Conservation (phyloP, 2,329 filamentous ascomycete genomes). For the Emericellopsis cladophorae region DNA sequence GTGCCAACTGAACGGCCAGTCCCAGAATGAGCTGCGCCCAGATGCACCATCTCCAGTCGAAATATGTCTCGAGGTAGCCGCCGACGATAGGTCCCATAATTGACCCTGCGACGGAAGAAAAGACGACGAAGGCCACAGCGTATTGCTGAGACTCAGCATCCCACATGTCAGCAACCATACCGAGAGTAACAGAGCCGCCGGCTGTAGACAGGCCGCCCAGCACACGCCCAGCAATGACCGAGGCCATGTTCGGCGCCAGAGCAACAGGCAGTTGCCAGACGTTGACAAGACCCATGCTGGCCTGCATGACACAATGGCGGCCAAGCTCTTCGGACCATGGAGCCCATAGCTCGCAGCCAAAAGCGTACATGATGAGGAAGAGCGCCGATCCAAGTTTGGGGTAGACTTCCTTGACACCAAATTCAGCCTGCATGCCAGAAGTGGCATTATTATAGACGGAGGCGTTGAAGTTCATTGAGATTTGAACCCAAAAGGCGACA, state of each 20-base stretch:
- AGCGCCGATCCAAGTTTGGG: constrained; percentile 64
- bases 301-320: constrained; percentile 61
- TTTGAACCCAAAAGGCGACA: constrained; percentile 61
- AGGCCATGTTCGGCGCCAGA: constrained; percentile 58
- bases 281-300: constrained; percentile 63
- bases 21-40: constrained; percentile 81
- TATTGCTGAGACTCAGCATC: constrained; percentile 63
- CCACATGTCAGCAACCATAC: constrained; percentile 66
- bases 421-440: constrained; percentile 52
- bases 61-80: constrained; percentile 56
- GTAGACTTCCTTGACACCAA: constrained; percentile 52
- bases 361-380: constrained; percentile 69
- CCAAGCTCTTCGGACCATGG: constrained; percentile 79
- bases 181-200: constrained; percentile 56
- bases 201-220: constrained; percentile 60
- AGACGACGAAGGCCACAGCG: constrained; percentile 63
- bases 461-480: constrained; percentile 71
- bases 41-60: constrained; percentile 60
- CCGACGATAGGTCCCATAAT: constrained; percentile 69
- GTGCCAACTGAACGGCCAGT: constrained; percentile 51
- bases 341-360: constrained; percentile 80
- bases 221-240: constrained; percentile 55
- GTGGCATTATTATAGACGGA: constrained; percentile 61
- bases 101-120: constrained; percentile 67
- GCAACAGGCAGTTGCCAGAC: constrained; percentile 63